A percentile compares a stretch with the other conserved stretches of the same genome.
Conservation (phyloP, 371 early-diverging fungal genomes). For the Scutellospora calospora region DNA sequence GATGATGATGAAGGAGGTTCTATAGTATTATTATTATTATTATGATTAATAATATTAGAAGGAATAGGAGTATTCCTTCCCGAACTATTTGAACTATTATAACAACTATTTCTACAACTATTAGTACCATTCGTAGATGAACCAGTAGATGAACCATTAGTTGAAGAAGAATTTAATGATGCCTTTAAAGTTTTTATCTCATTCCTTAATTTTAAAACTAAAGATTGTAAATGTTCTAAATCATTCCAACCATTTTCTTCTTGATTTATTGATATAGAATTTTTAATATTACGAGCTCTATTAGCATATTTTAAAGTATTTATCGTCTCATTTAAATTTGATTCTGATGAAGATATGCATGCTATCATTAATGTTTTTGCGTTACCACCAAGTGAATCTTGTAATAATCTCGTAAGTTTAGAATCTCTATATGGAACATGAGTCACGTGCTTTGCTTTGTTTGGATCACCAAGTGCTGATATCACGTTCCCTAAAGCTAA, state of each 20-base stretch:
- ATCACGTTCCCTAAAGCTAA: conserved; percentile 99
- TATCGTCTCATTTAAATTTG: conserved; percentile 85
- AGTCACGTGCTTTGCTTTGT: conserved; percentile 59
- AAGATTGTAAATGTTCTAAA: conserved; percentile 62
- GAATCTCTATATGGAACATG: conserved; percentile 98
- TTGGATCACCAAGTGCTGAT: conserved; percentile 93
- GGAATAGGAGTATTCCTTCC: conserved; percentile 39
- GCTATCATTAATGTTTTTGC: conserved; percentile 93
- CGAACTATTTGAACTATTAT: not conserved
- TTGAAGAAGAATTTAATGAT: not conserved
- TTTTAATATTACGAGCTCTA: conserved; percentile 88
- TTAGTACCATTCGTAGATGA: not conserved
- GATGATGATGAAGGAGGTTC: not conserved
- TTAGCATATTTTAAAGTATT: conserved; percentile 96
- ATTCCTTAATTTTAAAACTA: conserved; percentile 64
- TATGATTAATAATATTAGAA: not conserved
- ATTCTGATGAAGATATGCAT: conserved; percentile 85
- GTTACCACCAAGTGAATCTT: conserved; percentile 96
- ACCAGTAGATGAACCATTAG: not conserved
- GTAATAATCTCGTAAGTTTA: conserved; percentile 96
- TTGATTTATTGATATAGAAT: conserved; percentile 78
- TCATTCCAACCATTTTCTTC: conserved; percentile 67
- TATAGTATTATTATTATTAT: not conserved
- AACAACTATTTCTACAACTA: not conserved
- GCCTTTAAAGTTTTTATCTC: conserved; percentile 61